Evolutionary conservation across 371 early-diverging fungal species (phyloP).

Genomic region (Nematocida ironsii): DNA sequence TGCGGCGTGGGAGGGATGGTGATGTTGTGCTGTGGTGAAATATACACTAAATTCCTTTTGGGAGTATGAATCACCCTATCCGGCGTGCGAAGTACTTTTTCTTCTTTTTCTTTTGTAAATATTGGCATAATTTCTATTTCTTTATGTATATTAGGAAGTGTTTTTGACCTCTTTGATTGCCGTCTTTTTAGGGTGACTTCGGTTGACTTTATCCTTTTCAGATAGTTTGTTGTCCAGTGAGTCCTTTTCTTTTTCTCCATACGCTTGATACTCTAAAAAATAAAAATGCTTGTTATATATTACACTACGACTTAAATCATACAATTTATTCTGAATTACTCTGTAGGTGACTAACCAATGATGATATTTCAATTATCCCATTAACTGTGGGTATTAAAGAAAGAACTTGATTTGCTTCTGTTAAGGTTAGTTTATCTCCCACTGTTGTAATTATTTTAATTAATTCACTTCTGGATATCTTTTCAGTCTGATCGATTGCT

Average conservation of each 20-base stretch:
- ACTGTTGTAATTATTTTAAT: slow-evolving; percentile 27
- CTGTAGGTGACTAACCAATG: not conserved
- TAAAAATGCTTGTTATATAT: not conserved
- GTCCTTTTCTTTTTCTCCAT: slow-evolving; percentile 20
- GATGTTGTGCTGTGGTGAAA: slow-evolving; percentile 16
- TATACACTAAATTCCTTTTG: not conserved
- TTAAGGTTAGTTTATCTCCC: slow-evolving; percentile 32
- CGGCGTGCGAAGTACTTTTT: slow-evolving; percentile 9
- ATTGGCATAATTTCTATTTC: not conserved
- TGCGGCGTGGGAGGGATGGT: slow-evolving; percentile 31
- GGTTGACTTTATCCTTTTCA: slow-evolving; percentile 47
- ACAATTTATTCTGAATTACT: not conserved
- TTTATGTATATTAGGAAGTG: not conserved
- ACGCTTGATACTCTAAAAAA: slow-evolving; percentile 3
- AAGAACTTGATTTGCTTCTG: slow-evolving; percentile 41
- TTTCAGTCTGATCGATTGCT: not conserved
- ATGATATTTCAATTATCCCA: slow-evolving; percentile 13
- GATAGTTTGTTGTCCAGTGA: slow-evolving; percentile 30
- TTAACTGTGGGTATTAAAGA: slow-evolving; percentile 35
- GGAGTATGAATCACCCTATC: slow-evolving; percentile 36
- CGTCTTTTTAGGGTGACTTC: slow-evolving; percentile 25
- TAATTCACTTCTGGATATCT: slow-evolving; percentile 36
- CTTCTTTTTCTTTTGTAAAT: not conserved
- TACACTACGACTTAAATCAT: not conserved
- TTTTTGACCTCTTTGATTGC: not conserved